These are phyloP conservation scores for Filobasidium floriforme DNA, from an alignment of 768 basidiomycete genomes.

Conservation along the genomic window DNA sequence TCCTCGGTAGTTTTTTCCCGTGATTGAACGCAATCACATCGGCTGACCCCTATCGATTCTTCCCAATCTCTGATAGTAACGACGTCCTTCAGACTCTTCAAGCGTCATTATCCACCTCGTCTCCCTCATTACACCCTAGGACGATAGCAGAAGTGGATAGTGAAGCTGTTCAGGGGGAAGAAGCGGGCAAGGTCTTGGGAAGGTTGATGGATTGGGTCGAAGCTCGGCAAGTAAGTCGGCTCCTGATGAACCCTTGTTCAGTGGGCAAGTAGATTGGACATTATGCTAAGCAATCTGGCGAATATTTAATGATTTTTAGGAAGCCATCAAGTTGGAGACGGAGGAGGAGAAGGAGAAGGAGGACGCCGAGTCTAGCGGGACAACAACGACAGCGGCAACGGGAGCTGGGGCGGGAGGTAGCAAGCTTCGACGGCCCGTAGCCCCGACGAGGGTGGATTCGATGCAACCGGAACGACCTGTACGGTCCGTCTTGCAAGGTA, in stretches of 20 bases:
- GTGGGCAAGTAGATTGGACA: background rate
- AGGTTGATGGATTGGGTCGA: conserved; percentile 34
- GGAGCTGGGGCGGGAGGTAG: conserved; percentile 1
- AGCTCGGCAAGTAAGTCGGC: conserved; percentile 24
- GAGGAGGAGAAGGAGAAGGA: conserved; percentile 24
- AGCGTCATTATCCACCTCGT: conserved; percentile 22
- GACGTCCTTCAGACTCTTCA: conserved; percentile 32
- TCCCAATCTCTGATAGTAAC: conserved; percentile 18
- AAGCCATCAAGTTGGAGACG: conserved; percentile 21
- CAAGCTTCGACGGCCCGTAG: background rate
- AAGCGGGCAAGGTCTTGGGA: conserved; percentile 15
- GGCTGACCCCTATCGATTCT: too few species aligned
- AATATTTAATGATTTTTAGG: background rate
- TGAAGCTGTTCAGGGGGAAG: background rate
- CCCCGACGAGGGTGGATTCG: background rate
- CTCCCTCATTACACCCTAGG: background rate
- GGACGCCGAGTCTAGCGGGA: conserved; percentile 12
- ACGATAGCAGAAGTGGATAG: too few species aligned
- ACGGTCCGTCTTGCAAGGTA: background rate
- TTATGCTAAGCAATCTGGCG: too few species aligned
- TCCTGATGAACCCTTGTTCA: background rate
- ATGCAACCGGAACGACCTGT: background rate
- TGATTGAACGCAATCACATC: conserved; percentile 7
- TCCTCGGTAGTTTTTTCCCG: background rate
- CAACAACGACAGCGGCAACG: background rate